Evolutionary conservation across 2,329 filamentous ascomycete genomes (phyloP).

Genomic region (Ophiosphaerella korrae): DNA sequence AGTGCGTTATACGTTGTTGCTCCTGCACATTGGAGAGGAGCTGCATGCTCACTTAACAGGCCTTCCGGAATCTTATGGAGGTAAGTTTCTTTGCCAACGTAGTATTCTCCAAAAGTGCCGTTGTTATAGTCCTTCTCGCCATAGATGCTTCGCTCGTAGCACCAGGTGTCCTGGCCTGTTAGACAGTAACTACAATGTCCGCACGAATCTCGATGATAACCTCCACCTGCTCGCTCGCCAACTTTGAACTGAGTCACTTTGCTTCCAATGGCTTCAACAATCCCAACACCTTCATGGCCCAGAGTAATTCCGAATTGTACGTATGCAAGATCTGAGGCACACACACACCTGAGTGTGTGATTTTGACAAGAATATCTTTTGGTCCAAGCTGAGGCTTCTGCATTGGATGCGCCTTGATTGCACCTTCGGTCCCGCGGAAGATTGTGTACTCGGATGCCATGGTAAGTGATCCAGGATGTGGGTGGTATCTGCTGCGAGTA

Average conservation of each 20-base stretch:
- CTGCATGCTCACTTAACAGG: constrained; percentile 20
- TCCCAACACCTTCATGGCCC: constrained; percentile 51
- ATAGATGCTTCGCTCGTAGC: constrained; percentile 42
- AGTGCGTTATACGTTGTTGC: constrained; percentile 73
- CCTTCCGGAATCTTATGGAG: constrained; percentile 26
- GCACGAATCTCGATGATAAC: constrained; percentile 48
- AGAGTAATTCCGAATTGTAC: constrained; percentile 30
- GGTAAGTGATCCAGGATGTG: not conserved
- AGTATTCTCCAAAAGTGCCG: constrained; percentile 22
- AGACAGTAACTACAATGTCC: constrained; percentile 37
- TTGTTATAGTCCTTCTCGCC: constrained; percentile 35
- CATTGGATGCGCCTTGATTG: constrained; percentile 9
- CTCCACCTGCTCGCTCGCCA: constrained; percentile 42
- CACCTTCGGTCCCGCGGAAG: constrained; percentile 19
- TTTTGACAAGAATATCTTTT: constrained; percentile 23
- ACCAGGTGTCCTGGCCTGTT: constrained; percentile 41
- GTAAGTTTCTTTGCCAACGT: constrained; percentile 22
- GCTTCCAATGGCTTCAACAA: constrained; percentile 39
- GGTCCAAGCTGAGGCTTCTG: constrained; percentile 16
- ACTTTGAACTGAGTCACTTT: constrained; percentile 27
- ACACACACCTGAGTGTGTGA: constrained; percentile 26
- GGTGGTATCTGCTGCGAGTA: too few species aligned
- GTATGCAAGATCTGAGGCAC: constrained; percentile 19
- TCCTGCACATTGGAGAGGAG: constrained; percentile 27
- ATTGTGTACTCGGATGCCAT: constrained; percentile 14